A percentile compares a stretch with the other conserved stretches of the same genome.
Evolutionary conservation across 768 basidiomycete genomes (phyloP).

Genomic region (Leccinum aurantiacum): DNA sequence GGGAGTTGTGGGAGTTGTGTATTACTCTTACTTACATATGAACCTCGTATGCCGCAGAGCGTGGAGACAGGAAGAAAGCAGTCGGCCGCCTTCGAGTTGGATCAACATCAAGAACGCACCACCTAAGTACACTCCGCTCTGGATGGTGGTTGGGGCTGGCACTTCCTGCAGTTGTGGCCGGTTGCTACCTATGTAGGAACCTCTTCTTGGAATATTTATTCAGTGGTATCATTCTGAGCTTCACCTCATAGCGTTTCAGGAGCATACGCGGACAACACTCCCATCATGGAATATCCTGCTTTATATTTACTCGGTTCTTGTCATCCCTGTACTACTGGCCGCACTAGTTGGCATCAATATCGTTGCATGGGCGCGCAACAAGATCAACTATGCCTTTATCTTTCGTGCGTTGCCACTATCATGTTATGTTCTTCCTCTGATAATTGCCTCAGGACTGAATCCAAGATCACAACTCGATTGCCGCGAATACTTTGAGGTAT

Average conservation of each 20-base stretch:
- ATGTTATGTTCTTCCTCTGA: conserved; percentile 7
- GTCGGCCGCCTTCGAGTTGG: conserved; percentile 60
- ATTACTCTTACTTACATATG: not conserved
- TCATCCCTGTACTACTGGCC: conserved; percentile 73
- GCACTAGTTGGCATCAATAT: conserved; percentile 84
- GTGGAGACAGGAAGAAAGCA: conserved; percentile 80
- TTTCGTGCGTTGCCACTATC: conserved; percentile 53
- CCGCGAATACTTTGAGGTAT: conserved; percentile 72
- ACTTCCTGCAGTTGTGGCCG: conserved; percentile 64
- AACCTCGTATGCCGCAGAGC: conserved; percentile 33
- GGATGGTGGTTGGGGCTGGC: conserved; percentile 73
- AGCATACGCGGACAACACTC: conserved; percentile 50
- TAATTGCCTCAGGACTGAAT: conserved; percentile 56
- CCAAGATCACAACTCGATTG: conserved; percentile 70
- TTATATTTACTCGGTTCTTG: conserved; percentile 72
- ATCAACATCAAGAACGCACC: conserved; percentile 53
- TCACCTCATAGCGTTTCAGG: conserved; percentile 49
- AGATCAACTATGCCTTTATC: conserved; percentile 94
- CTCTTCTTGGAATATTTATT: not conserved
- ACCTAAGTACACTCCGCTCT: conserved; percentile 71
- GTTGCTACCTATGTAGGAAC: conserved; percentile 54
- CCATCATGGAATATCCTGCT: conserved; percentile 74
- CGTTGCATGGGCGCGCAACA: conserved; percentile 65
- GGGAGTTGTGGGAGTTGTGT: not conserved
- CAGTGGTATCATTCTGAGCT: not conserved